Percentiles rank a stretch among this genome's conserved stretches.
Conservation (phyloP, 2,329 filamentous ascomycete species). For the Sporothrix curviconia region DNA sequence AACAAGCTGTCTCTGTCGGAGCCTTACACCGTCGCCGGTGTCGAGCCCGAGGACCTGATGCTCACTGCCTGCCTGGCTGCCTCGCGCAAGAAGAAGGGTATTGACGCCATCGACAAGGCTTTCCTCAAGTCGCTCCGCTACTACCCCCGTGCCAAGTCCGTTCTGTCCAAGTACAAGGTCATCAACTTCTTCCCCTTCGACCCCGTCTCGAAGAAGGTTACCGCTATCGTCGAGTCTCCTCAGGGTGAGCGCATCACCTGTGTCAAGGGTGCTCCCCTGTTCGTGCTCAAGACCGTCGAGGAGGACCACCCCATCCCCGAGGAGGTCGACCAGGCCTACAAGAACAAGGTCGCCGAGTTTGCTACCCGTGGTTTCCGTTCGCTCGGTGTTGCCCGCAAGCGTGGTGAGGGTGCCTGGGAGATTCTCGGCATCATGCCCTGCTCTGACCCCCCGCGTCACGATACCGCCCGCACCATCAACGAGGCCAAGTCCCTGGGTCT, state of each 20-base stretch:
- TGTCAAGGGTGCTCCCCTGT: constrained; percentile 85
- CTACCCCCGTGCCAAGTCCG: constrained; percentile 76
- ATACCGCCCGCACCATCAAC: constrained; percentile 83
- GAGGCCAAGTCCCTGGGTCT: constrained; percentile 83
- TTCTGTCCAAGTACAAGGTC: constrained; percentile 77
- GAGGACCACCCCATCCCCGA: constrained; percentile 75
- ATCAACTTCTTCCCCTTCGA: constrained; percentile 84
- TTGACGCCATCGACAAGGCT: constrained; percentile 90
- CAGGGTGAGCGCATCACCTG: constrained; percentile 79
- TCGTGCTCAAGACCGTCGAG: constrained; percentile 81
- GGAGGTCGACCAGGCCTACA: constrained; percentile 74
- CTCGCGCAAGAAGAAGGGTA: constrained; percentile 91
- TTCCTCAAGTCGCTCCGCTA: constrained; percentile 79
- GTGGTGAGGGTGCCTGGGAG: constrained; percentile 74
- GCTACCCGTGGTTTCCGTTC: constrained; percentile 91
- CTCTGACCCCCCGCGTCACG: constrained; percentile 83
- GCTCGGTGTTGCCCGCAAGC: constrained; percentile 86
- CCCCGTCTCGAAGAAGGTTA: constrained; percentile 89
- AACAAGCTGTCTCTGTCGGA: constrained; percentile 87
- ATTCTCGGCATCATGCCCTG: constrained; percentile 94
- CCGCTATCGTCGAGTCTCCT: constrained; percentile 74
- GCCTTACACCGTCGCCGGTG: constrained; percentile 74
- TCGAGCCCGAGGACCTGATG: constrained; percentile 84
- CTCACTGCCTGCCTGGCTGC: constrained; percentile 84
- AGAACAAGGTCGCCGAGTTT: constrained; percentile 88